Percentiles rank a stretch among this genome's conserved stretches.
Evolutionary conservation across 495 filamentous ascomycete genomes (phyloP).

Genomic region (Entonaema liquescens): DNA sequence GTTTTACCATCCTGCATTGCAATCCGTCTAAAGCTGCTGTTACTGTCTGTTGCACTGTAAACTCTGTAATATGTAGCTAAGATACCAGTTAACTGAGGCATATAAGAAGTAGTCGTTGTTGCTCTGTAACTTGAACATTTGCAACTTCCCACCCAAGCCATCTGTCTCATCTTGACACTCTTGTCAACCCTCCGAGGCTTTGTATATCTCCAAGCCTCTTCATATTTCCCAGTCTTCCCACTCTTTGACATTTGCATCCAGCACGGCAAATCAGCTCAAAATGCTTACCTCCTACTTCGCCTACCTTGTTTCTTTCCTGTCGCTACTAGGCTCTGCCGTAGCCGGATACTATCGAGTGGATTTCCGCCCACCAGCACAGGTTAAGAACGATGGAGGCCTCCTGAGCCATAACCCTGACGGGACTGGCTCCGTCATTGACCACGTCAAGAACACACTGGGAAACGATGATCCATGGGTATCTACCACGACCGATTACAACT

Average conservation of each 20-base stretch:
- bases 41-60: neutral
- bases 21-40: neutral
- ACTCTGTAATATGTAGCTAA: neutral
- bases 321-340: neutral
- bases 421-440: neutral
- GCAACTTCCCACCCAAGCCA: neutral
- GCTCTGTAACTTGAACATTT: neutral
- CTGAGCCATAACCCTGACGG: neutral
- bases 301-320: neutral
- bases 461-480: neutral
- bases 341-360: neutral
- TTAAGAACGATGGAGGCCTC: neutral
- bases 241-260: neutral
- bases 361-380: neutral
- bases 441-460: neutral
- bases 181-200: neutral
- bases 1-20: neutral
- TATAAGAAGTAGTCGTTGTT: neutral
- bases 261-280: neutral
- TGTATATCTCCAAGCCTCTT: neutral
- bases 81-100: neutral
- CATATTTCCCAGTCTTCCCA: neutral
- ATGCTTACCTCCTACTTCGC: neutral
- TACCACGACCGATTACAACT: neutral
- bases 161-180: neutral